Evolutionary conservation across 768 basidiomycete genomes (phyloP).

Genomic region (Amanita fuliginea): DNA sequence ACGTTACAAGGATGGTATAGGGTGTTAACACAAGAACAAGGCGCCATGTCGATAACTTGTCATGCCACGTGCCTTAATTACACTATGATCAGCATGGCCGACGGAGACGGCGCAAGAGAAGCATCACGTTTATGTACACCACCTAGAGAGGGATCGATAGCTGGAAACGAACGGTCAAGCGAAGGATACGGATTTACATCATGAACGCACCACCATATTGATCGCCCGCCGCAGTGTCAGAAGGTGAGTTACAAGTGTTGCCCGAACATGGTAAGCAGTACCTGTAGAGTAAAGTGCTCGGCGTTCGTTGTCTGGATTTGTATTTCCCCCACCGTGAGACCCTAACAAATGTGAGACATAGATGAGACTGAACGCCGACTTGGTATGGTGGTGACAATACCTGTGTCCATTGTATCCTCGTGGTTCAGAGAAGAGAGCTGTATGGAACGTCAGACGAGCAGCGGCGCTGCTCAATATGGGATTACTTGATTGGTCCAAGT

Average conservation of each 20-base stretch:
- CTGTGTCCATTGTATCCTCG: background rate
- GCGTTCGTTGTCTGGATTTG: background rate
- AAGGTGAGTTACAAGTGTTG: background rate
- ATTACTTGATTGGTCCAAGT: background rate
- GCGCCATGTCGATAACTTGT: background rate
- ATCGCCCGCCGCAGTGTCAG: background rate
- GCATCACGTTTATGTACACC: background rate
- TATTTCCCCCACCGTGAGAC: background rate
- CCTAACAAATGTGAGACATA: background rate
- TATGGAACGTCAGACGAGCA: background rate
- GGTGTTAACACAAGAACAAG: constrained; percentile 14
- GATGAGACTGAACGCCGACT: background rate
- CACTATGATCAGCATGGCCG: background rate
- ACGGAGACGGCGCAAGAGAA: background rate
- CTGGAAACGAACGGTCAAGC: background rate
- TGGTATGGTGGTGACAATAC: background rate
- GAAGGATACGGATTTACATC: background rate
- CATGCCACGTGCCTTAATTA: background rate
- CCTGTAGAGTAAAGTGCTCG: background rate
- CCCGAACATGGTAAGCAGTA: background rate
- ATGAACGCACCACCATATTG: background rate
- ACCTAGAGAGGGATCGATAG: background rate
- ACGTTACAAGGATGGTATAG: constrained; percentile 12
- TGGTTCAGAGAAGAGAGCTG: background rate
- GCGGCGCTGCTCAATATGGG: background rate